Evolutionary conservation across 306 rosid genomes (phyloP), one percentile per base, ranked within the genome.

Genomic region (Carpinus viminea): DNA sequence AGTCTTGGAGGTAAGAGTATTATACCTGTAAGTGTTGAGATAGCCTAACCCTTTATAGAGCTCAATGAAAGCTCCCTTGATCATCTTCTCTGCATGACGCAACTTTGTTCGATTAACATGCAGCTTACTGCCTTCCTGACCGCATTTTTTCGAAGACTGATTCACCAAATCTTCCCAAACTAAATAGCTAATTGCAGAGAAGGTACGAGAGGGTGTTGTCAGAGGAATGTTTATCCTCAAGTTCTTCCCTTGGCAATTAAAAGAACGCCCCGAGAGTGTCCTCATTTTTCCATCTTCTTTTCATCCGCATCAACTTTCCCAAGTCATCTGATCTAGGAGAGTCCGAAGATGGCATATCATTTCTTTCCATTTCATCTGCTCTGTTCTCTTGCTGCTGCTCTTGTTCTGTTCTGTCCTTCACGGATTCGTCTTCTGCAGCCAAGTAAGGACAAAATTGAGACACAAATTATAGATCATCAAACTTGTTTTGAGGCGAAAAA

Each of bases 21-120:
- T 36, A 17, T 89, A 93, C 99, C 99, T 89, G 78, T 90, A 96
- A 84, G 88, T 90, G 81, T 91, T 89, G 88, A 96, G 96, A 78
- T 93, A 96, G 34, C 96, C 97, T 53, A 96, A 75, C 15, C 97
- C 99, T 31, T 93, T 96, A 34, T 96, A 93, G 78, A 96, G 98
- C 79, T 96, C 99, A 83, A 96, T 75, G 72, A 93, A 91, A 38
- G 97, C 99, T 72, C 96, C 90, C 82, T 81, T 90, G 77, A 96
- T 96, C 98, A 96, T 96, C 76, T 96, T 96, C 78, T 91, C 97
- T 48, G 99, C 99, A 82, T 89, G 96, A 78, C 88, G 93, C 82
- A 96, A 71, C 85, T 89, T 91, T 0, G 91, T 85, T 76, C 81
- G 90, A 84, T 91, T 96, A 60, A 96, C 72, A 31, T 89, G 90